Evolutionary conservation across 768 basidiomycete genomes (phyloP), one percentile per base, ranked within the genome.

Genomic region (Rhizopogon vinicolor): DNA sequence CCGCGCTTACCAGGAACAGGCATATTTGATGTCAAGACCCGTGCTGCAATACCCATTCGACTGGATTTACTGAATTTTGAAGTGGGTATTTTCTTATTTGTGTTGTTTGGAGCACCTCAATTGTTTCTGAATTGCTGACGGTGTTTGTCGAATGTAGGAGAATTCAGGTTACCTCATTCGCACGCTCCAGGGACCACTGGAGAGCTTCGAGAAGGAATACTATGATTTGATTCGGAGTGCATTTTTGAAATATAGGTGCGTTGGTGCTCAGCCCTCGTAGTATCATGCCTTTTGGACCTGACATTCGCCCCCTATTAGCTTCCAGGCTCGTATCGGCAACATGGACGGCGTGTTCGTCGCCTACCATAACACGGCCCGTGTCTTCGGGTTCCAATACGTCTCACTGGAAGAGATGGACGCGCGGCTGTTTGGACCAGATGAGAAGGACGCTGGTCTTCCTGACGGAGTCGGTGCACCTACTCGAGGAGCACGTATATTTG

Each of bases 11-110:
- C 95, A 4, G 94, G 93, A 1, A 87, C 86, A 0, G 93, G 93
- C 29, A 85, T 95, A 1, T 99, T 99, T 62, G 96, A 99, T 66
- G 85, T 98, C 72, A 99, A 99, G 71, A 98, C 96, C 0, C 83
- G 96, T 45, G 94, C 93, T 0, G 88, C 86, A 33, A 69, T 92
- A 25, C 83, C 91, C 0, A 85, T 98, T 44, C 85, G 96, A 2
- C 74, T 90, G 66, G 96, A 98, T 66, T 72, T 89, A 10, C 74
- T 93, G 52, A 98, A 98, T 68, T 89, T 82, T 61, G 80, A 84
- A 72, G 89, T 89, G 51, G 33, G 69, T 53, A 12, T 3, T 22
- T 43, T 16, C 19, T 14, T 3, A 25, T 22, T 18, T 1, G 6
- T 1, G 9, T 41, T 33, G 5, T 2, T 9, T 35, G 4, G 31